These are phyloP conservation scores for Leccinum laetum DNA, from an alignment of 1,284 basidiomycete genomes.

Conservation along the genomic window DNA sequence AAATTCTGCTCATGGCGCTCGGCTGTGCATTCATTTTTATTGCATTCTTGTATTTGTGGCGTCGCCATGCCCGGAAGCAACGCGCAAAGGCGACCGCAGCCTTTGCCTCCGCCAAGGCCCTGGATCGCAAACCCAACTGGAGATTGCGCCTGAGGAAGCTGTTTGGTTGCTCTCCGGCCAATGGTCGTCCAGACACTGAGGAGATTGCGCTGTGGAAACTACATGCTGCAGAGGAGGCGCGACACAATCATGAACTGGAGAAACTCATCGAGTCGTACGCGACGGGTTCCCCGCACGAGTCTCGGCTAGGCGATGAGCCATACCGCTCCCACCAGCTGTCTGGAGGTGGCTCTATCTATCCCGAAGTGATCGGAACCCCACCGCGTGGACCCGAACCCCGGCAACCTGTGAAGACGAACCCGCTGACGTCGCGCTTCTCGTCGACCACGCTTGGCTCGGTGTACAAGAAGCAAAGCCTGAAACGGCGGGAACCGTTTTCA, in stretches of 20 bases:
- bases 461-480: slow-evolving; percentile 23
- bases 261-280: slow-evolving; percentile 53
- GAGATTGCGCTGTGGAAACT: slow-evolving; percentile 46
- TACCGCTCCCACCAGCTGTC: slow-evolving; percentile 42
- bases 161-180: slow-evolving; percentile 48
- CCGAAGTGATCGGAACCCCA: slow-evolving; percentile 63
- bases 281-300: slow-evolving; percentile 33
- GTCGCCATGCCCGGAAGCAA: slow-evolving; percentile 64
- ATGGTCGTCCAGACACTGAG: slow-evolving; percentile 33
- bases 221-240: slow-evolving; percentile 48
- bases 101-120: slow-evolving; percentile 62
- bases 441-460: slow-evolving; percentile 38
- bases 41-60: slow-evolving; percentile 62
- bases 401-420: slow-evolving; percentile 59
- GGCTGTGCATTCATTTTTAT: slow-evolving; percentile 79
- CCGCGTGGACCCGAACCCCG: slow-evolving; percentile 61
- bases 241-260: slow-evolving; percentile 49
- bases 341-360: slow-evolving; percentile 57
- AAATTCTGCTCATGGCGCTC: slow-evolving; percentile 78
- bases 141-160: slow-evolving; percentile 51
- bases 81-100: slow-evolving; percentile 62
- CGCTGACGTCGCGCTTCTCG: slow-evolving; percentile 46
- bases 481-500: slow-evolving; percentile 27
- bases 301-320: slow-evolving; percentile 21
- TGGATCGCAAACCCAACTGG: slow-evolving; percentile 51